phyloP scores from a whole-genome alignment of 192 early-diverging fungal species.

The Powellomyces hirtus region DNA sequence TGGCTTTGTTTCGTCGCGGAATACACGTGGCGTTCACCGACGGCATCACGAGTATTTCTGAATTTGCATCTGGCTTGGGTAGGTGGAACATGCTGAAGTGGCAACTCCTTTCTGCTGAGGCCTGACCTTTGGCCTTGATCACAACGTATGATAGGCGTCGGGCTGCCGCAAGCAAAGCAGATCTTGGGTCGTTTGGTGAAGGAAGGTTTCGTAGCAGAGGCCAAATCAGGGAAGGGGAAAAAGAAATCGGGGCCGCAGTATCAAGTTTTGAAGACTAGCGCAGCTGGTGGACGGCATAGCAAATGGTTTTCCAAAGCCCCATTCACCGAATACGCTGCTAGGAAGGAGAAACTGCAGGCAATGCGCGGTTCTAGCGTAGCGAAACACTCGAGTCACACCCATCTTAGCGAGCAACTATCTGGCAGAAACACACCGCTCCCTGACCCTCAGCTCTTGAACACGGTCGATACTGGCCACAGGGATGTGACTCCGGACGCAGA shows the following conservation, averaged over 20 bases:
- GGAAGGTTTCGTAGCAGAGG: slow-evolving; percentile 27
- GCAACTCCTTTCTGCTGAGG: background rate
- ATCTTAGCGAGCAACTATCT: background rate
- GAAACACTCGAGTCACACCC: background rate
- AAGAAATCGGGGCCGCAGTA: slow-evolving; percentile 5
- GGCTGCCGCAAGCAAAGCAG: slow-evolving; percentile 7
- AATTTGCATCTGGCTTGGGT: slow-evolving; percentile 20
- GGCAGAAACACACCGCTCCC: background rate
- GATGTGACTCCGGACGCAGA: background rate
- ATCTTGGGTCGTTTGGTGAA: slow-evolving; percentile 13
- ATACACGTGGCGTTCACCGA: slow-evolving; percentile 15
- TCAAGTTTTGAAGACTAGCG: slow-evolving; percentile 5
- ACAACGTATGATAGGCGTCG: background rate
- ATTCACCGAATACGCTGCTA: background rate
- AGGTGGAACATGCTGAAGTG: background rate
- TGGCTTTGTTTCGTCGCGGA: slow-evolving; percentile 31
- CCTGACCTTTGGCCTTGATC: background rate
- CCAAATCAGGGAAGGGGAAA: background rate
- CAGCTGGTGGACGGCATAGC: background rate
- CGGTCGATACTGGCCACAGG: background rate
- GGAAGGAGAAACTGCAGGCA: background rate
- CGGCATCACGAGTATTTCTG: slow-evolving; percentile 7
- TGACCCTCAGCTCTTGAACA: background rate
- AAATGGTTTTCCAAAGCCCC: slow-evolving; percentile 6
- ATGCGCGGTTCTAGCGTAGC: background rate